Conservation (phyloP, 768 basidiomycete genomes). For the Pilatotrama ljubarskyi region DNA sequence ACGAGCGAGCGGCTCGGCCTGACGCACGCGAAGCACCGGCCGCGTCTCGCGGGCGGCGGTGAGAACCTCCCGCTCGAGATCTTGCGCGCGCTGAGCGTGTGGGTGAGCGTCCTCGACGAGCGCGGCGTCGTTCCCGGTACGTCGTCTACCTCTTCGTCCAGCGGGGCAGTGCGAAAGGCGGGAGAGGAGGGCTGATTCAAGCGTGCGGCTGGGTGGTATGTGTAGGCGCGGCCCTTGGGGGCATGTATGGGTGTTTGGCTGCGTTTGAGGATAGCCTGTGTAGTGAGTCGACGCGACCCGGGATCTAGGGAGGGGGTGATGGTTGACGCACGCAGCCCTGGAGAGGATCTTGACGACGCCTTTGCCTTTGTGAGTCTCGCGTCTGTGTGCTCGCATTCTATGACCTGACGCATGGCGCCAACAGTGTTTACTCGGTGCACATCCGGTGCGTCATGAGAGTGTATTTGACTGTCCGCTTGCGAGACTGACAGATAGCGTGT, state of each 20-base stretch:
- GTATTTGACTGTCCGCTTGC: not conserved
- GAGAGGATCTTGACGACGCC: conserved; percentile 66
- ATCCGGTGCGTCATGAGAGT: conserved; percentile 42
- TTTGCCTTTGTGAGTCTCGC: conserved; percentile 57
- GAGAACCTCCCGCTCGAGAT: conserved; percentile 62
- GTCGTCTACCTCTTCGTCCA: conserved; percentile 19
- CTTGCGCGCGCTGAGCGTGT: conserved; percentile 54
- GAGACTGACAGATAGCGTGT: too few species aligned
- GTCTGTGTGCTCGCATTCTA: not conserved
- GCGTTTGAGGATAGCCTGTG: conserved; percentile 55
- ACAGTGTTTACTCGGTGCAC: conserved; percentile 62
- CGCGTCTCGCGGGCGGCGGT: conserved; percentile 40
- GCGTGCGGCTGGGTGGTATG: not conserved
- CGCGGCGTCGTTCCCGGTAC: conserved; percentile 57
- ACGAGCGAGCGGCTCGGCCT: conserved; percentile 10
- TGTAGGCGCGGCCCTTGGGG: conserved; percentile 50
- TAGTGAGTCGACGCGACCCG: conserved; percentile 35
- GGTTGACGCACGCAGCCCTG: conserved; percentile 38
- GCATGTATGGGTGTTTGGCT: conserved; percentile 49
- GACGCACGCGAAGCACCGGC: conserved; percentile 33
- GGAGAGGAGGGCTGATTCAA: too few species aligned
- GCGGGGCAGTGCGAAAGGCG: too few species aligned
- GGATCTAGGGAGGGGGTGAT: not conserved
- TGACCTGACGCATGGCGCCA: conserved; percentile 2
- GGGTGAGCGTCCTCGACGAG: conserved; percentile 59